These are phyloP conservation scores for Salvia rosmarinus DNA, from an alignment of 257 asterid genomes.

Conservation along the genomic window DNA sequence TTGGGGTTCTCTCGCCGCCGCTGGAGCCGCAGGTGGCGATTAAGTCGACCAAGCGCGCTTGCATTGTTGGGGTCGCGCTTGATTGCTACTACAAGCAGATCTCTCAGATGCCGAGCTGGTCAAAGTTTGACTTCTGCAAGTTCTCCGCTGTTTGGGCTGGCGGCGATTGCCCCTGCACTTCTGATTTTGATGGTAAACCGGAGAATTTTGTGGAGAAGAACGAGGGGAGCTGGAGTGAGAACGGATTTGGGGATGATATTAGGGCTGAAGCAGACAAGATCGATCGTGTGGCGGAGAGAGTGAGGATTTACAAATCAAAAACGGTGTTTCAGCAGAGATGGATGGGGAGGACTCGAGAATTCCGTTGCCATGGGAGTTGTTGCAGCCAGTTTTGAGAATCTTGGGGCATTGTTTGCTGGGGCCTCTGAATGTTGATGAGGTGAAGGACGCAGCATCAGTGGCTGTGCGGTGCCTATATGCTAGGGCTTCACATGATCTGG, in stretches of 20 bases:
- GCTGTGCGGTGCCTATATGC: conserved; percentile 82
- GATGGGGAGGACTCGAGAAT: conserved; percentile 56
- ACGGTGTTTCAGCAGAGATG: conserved; percentile 26
- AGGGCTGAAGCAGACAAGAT: conserved; percentile 46
- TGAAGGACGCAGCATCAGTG: conserved; percentile 79
- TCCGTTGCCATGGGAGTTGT: conserved; percentile 91
- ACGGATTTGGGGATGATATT: conserved; percentile 43
- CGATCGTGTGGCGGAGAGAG: conserved; percentile 41
- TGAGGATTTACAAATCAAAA: conserved; percentile 41
- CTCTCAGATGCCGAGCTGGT: conserved; percentile 93
- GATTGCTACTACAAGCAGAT: conserved; percentile 86
- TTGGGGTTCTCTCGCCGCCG: conserved; percentile 71
- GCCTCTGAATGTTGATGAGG: conserved; percentile 69
- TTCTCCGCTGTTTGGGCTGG: conserved; percentile 83
- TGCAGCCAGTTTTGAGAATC: conserved; percentile 88
- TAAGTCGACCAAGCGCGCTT: conserved; percentile 88
- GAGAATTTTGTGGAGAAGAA: conserved; percentile 35
- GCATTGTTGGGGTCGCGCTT: conserved; percentile 83
- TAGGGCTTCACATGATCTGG: conserved; percentile 88
- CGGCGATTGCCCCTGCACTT: conserved; percentile 72
- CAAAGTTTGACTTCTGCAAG: conserved; percentile 75
- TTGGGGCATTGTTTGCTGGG: conserved; percentile 95
- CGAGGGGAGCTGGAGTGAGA: conserved; percentile 24
- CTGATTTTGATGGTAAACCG: conserved; percentile 54
- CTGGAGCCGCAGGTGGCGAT: conserved; percentile 87